phyloP scores from a whole-genome alignment of 306 rosid genomes.

The Dalbergia cultrata region DNA sequence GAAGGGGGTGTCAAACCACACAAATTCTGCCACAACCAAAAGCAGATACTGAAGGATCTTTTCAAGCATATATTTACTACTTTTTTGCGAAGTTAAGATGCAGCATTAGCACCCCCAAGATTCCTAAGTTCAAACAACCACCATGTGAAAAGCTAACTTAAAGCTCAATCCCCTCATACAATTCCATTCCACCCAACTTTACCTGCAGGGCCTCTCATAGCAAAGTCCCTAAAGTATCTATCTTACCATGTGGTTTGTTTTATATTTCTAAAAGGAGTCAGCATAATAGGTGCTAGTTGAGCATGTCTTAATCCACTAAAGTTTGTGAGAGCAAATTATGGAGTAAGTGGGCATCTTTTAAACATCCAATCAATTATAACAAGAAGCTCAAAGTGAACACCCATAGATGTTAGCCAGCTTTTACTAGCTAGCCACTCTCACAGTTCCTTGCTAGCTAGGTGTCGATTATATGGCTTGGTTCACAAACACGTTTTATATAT shows the following conservation, averaged over 20 bases:
- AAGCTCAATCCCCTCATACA: conserved; percentile 39
- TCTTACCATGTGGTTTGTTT: conserved; percentile 52
- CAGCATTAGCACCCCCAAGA: conserved; percentile 42
- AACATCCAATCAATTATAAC: conserved; percentile 55
- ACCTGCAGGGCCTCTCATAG: conserved; percentile 16
- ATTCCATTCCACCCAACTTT: conserved; percentile 41
- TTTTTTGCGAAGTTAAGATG: conserved; percentile 46
- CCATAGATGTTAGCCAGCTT: conserved; percentile 12
- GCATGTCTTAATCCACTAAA: conserved; percentile 46
- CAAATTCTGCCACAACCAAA: conserved; percentile 36
- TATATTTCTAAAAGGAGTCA: conserved; percentile 42
- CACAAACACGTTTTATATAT: too few species aligned
- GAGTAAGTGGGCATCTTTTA: conserved; percentile 66
- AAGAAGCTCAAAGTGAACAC: conserved; percentile 42
- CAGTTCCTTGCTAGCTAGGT: conserved; percentile 38
- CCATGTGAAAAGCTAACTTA: conserved; percentile 51
- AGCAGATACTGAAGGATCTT: conserved; percentile 39
- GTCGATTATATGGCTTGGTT: conserved; percentile 36
- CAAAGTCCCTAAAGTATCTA: conserved; percentile 33
- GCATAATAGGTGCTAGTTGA: conserved; percentile 38
- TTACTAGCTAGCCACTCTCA: not conserved
- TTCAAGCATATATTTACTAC: conserved; percentile 15
- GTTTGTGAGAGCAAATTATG: conserved; percentile 50
- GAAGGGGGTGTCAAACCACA: conserved; percentile 30
- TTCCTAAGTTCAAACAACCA: conserved; percentile 43